Base-by-base conservation (phyloP, 225 moss, liverwort and hornwort species). In the Asterella californica region DNA sequence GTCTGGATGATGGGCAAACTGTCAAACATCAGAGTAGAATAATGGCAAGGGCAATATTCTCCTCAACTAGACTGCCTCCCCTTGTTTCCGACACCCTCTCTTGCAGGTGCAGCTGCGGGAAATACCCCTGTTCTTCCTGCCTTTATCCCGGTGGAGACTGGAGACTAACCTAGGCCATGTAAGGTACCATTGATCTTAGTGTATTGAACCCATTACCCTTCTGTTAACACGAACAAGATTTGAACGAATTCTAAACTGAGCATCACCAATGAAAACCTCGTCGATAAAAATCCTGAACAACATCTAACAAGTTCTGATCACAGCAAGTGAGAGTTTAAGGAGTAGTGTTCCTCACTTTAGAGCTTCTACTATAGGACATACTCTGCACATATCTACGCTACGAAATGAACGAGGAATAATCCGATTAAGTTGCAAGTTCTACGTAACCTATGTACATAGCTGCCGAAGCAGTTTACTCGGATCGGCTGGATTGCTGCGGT, bases 81-180 rank as follows among this genome's bases (percentile, higher is more conserved):
- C 11, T 47, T 78, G 48, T 47, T 70, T 68, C 78, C 78, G n/a
- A 48, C 47, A 78, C 78, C 78, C 66, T 67, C 66, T 78, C 48
- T 78, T 78, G 78, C 78, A 78, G 78, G 78, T 78, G 52, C 78
- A 66, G 78, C 49, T 67, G 65, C 65, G 67, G 78, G 29, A 67
- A 12, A 66, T 49, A 49, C 78, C 78, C 50, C 48, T 78, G 47
- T 78, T 47, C 66, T 62, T 49, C 65, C 67, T 78, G 47, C 61
- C 65, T 50, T 66, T 78, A 61, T 32, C 48, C 30, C 78, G 38
- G 49, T 65, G 78, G 78, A 78, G 78, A 78, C 47, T 47, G 61
- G 78, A 78, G 78, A 65, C 78, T 78, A 78, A 78, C 67, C 78
- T 78, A 78, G 78, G 78, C 78, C 78, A 78, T 67, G 78, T 78